Conservation (phyloP, 2,329 filamentous ascomycete genomes). For the Penicillium crustosum region DNA sequence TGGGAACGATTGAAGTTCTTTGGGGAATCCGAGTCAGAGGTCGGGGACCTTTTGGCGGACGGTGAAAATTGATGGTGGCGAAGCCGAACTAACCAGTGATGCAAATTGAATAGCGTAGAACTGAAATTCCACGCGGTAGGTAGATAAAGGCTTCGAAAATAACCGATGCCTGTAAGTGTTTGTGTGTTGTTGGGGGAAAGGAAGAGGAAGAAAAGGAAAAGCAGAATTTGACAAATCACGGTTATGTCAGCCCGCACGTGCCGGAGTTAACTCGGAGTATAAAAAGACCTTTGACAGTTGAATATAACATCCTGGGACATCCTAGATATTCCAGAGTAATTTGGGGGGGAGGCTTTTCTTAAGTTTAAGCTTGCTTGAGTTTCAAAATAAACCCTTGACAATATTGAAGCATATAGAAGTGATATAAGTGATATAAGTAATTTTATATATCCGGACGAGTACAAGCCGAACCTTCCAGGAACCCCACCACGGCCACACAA, state of each 20-base stretch:
- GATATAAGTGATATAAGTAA: neutral
- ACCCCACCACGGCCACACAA: constrained; percentile 10
- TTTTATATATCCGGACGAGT: neutral
- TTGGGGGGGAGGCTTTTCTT: neutral
- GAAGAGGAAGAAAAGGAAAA: constrained; percentile 23
- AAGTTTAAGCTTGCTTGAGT: neutral
- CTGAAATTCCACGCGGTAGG: constrained; percentile 18
- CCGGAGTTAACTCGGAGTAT: constrained; percentile 16
- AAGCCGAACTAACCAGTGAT: constrained; percentile 15
- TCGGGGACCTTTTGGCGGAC: constrained; percentile 17
- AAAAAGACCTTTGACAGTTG: neutral
- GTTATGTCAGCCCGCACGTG: constrained; percentile 29
- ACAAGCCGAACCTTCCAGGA: neutral
- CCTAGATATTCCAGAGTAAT: neutral
- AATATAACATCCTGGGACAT: neutral
- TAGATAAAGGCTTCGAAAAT: constrained; percentile 17
- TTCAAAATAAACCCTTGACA: neutral
- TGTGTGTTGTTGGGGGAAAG: constrained; percentile 13
- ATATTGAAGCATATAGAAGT: neutral
- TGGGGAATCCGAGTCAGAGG: constrained; percentile 26
- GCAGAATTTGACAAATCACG: constrained; percentile 27
- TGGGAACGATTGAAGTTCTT: constrained; percentile 38
- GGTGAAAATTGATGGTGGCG: constrained; percentile 24
- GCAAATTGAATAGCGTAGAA: constrained; percentile 7
- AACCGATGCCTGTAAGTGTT: constrained; percentile 7